Base-by-base conservation (phyloP, 306 rosid genomes). In the Malus fusca region DNA sequence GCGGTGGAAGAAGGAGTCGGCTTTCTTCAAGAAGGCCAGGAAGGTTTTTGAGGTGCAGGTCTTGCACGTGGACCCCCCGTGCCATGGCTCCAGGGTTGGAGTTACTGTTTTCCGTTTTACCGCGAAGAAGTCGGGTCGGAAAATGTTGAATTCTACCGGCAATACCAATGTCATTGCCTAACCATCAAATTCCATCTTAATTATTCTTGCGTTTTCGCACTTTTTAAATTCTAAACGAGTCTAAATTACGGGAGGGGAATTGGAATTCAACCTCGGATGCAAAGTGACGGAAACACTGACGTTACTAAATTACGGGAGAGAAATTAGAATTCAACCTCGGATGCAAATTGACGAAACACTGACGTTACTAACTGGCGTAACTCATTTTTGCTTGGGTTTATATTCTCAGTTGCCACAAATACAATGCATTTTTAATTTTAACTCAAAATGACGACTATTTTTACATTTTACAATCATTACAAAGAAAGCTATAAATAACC, bases 1-100 rank as follows among this genome's bases (percentile, higher is more conserved):
- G 82, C 79, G 98, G 87, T 92, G 98, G 98, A 95, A 90, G 56
- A 95, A 92, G 79, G 98, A 95, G 1, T 90, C 96, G 1, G 68
- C 40, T 1, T 95, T 95, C 76, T 95, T 95, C 82, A 92, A 83
- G 92, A 95, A 84, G 64, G 97, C 97, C 0, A 92, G 74, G 87
- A 92, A 89, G 86, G 72, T 75, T 31, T 95, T 95, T 23, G 44
- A 21, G 0, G 88, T 92, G 11, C 85, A 95, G 62, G 88, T 90
- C 70, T 75, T 92, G 69, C 87, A 85, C 75, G 77, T 74, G 31
- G 90, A 87, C 68, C 48, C 68, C 22, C 98, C 98, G 3, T 63
- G 68, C 64, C 62, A 85, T 6, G 97, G 93, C 8, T 72, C 92
- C 6, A 88, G 97, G 68, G 71, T 89, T 53, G 97, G 98, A 15